Conservation (phyloP, 1,139 yeast genomes). For the Pichia inconspicua region DNA sequence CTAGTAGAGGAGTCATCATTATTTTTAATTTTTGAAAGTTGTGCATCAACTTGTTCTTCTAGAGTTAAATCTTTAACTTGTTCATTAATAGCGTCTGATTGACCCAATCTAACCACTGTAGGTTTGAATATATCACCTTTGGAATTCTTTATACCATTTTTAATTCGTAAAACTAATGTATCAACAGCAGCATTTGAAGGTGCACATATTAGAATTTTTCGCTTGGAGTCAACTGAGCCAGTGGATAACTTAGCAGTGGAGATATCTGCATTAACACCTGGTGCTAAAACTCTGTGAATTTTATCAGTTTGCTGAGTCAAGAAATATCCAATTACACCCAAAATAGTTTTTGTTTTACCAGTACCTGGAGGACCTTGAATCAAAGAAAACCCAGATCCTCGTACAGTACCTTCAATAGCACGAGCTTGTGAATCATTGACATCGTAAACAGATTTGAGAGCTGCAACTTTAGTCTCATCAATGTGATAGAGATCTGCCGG, state of each 20-base stretch:
- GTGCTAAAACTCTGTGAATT: constrained; percentile 31
- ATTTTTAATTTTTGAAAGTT: constrained; percentile 31
- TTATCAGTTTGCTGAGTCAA: constrained; percentile 36
- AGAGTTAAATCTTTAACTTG: constrained; percentile 77
- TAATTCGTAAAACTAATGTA: constrained; percentile 81
- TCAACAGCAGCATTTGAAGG: constrained; percentile 99
- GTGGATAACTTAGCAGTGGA: constrained; percentile 1
- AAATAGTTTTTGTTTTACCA: constrained; percentile 93
- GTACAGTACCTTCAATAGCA: constrained; percentile 72
- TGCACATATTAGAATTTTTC: constrained; percentile 79
- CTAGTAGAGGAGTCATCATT: constrained; percentile 39
- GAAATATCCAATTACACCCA: constrained; percentile 82
- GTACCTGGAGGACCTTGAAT: constrained; percentile 99
- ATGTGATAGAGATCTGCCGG: constrained; percentile 42
- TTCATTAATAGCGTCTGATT: constrained; percentile 80
- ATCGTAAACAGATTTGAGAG: constrained; percentile 39
- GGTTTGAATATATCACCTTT: constrained; percentile 57
- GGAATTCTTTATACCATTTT: constrained; percentile 57
- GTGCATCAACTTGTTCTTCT: constrained; percentile 77
- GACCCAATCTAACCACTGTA: constrained; percentile 78
- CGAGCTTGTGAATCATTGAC: constrained; percentile 85
- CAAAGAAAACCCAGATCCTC: constrained; percentile 68
- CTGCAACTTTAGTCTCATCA: constrained; percentile 26
- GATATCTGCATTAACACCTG: constrained; percentile 21
- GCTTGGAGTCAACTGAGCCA: constrained; percentile 13